Evolutionary conservation across 352 stramenopile genomes (phyloP).

Genomic region (Globisporangium radiosum): DNA sequence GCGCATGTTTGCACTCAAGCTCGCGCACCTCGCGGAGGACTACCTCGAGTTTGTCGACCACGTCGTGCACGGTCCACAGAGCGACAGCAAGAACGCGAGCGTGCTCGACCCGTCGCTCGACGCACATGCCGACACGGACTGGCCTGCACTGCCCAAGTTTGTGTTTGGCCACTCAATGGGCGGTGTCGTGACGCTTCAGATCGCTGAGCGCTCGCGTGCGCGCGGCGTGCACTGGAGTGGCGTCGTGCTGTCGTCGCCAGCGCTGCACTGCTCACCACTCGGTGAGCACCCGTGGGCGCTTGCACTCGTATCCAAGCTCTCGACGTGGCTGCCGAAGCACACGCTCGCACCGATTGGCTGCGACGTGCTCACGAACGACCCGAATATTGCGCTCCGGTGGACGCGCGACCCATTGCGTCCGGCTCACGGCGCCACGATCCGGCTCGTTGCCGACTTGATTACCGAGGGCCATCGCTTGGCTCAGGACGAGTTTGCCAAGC

Average conservation of each 20-base stretch:
- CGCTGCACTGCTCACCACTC: constrained; percentile 25
- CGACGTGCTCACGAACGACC: constrained; percentile 23
- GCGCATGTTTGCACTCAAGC: constrained; percentile 37
- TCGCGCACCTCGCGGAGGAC: constrained; percentile 40
- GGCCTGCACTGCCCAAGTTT: constrained; percentile 39
- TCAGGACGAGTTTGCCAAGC: constrained; percentile 13
- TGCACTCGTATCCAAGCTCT: constrained; percentile 19
- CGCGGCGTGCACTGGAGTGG: constrained; percentile 25
- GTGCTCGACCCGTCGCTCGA: constrained; percentile 27
- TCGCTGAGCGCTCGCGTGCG: constrained; percentile 18
- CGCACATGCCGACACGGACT: constrained; percentile 23
- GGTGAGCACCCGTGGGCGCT: constrained; percentile 13
- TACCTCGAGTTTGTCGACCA: constrained; percentile 48
- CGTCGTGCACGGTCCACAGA: constrained; percentile 17
- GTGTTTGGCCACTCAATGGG: constrained; percentile 57
- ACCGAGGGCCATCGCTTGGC: constrained; percentile 17
- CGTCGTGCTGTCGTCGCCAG: constrained; percentile 30
- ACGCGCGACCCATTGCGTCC: constrained; percentile 27
- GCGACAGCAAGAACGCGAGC: constrained; percentile 10
- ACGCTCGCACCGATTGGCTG: constrained; percentile 24
- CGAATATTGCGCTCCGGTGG: constrained; percentile 21
- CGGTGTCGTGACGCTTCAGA: constrained; percentile 29
- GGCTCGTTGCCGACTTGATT: constrained; percentile 20
- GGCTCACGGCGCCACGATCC: constrained; percentile 21
- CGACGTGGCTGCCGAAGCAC: constrained; percentile 25